phyloP scores from a whole-genome alignment of 1,139 yeast genomes.

The Kodamaea anthophila region DNA sequence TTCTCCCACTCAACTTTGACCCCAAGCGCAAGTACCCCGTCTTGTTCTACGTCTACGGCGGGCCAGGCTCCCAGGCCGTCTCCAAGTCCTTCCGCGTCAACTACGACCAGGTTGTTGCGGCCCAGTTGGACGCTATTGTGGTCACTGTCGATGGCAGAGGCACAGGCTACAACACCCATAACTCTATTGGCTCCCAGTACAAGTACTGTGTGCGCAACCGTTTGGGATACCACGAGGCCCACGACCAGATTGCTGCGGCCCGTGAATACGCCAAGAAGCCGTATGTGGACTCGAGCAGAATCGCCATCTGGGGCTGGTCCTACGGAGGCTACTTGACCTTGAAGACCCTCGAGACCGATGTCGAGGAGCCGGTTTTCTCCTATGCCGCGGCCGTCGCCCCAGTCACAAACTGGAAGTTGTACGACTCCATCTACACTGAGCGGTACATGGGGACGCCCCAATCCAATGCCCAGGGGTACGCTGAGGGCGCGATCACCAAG shows the following conservation, averaged over 20 bases:
- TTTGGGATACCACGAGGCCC: constrained; percentile 62
- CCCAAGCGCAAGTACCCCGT: constrained; percentile 56
- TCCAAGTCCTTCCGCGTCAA: constrained; percentile 46
- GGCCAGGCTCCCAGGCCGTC: constrained; percentile 76
- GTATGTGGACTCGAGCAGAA: constrained; percentile 52
- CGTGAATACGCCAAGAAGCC: constrained; percentile 46
- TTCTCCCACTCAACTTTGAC: constrained; percentile 59
- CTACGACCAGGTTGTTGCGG: constrained; percentile 60
- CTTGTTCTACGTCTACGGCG: constrained; percentile 70
- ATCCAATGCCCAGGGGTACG: constrained; percentile 54
- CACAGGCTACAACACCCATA: constrained; percentile 57
- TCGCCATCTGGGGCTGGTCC: constrained; percentile 83
- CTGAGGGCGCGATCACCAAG: constrained; percentile 46
- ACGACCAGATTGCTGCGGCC: constrained; percentile 68
- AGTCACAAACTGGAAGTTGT: constrained; percentile 70
- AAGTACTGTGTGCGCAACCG: constrained; percentile 61
- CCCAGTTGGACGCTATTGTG: constrained; percentile 65
- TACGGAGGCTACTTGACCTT: constrained; percentile 76
- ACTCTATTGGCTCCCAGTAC: constrained; percentile 39
- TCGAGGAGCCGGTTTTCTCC: constrained; percentile 49
- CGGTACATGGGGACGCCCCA: constrained; percentile 70
- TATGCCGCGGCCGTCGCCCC: constrained; percentile 79
- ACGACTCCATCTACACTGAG: constrained; percentile 75
- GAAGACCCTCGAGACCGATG: constrained; percentile 65
- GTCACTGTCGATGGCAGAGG: constrained; percentile 84